phyloP scores from a whole-genome alignment of 2,329 filamentous ascomycete genomes.

The Aureobasidium sp. region DNA sequence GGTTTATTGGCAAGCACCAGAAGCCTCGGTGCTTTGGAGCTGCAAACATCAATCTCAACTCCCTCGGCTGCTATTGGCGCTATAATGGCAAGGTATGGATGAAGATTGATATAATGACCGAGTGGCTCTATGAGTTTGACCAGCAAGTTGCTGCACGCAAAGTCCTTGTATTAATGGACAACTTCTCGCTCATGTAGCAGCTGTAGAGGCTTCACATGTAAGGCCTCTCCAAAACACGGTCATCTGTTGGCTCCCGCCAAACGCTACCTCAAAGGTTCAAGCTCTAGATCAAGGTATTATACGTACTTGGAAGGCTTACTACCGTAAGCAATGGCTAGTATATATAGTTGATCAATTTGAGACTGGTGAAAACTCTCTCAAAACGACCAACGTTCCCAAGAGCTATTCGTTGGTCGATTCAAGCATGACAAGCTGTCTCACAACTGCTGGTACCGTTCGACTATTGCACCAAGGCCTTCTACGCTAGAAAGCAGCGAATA shows the following conservation, averaged over 20 bases:
- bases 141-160: too few species aligned
- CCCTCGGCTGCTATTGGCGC: not conserved
- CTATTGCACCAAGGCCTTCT: not conserved
- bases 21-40: too few species aligned
- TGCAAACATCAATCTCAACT: too few species aligned
- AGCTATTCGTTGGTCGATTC: constrained; percentile 9
- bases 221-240: constrained; percentile 4
- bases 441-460: constrained; percentile 6
- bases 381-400: constrained; percentile 11
- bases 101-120: constrained; percentile 8
- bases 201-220: not conserved
- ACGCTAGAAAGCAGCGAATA: not conserved
- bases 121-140: too few species aligned
- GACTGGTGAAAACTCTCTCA: not conserved
- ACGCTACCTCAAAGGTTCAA: not conserved
- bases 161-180: constrained; percentile 13
- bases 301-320: constrained; percentile 8
- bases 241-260: constrained; percentile 4
- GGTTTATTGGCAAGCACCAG: too few species aligned
- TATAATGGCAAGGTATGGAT: constrained; percentile 11
- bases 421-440: constrained; percentile 6
- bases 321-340: constrained; percentile 3
- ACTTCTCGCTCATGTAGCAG: constrained; percentile 11
- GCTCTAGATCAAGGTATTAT: constrained; percentile 12
- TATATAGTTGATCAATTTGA: not conserved